Conservation (phyloP, 192 early-diverging fungal species). For the Entrophospora sp. region DNA sequence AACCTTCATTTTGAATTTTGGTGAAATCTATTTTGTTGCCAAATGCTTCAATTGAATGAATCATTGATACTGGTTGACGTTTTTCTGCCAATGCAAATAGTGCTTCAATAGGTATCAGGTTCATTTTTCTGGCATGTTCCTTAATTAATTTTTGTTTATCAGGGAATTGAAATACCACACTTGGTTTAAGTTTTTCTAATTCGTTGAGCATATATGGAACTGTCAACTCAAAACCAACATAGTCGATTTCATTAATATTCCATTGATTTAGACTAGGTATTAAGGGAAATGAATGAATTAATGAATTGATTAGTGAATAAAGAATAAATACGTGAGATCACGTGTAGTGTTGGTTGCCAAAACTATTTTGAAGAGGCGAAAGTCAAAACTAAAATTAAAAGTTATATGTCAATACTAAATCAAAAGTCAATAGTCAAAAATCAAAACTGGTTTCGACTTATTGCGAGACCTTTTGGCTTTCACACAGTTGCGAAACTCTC, state of each 20-base stretch:
- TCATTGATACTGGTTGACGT: background rate
- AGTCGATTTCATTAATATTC: slow-evolving; percentile 8
- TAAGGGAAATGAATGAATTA: background rate
- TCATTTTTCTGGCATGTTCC: background rate
- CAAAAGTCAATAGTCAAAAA: too few species aligned
- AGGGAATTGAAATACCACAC: background rate
- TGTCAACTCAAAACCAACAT: background rate
- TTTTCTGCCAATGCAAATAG: background rate
- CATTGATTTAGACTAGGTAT: background rate
- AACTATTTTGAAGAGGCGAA: too few species aligned
- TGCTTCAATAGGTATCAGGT: too few species aligned
- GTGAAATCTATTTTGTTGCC: background rate
- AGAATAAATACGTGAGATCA: background rate
- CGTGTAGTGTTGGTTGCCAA: too few species aligned
- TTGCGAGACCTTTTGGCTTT: too few species aligned
- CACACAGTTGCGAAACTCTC: too few species aligned
- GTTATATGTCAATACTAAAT: too few species aligned
- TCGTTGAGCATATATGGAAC: too few species aligned
- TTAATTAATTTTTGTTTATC: background rate
- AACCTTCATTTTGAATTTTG: background rate
- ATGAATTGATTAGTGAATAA: background rate
- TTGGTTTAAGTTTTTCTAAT: background rate
- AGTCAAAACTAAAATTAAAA: too few species aligned
- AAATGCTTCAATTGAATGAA: background rate
- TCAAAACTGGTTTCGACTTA: too few species aligned